These are phyloP conservation scores for Cinnamomum micranthum DNA, from an alignment of 164 flowering plant genomes.

Conservation along the genomic window DNA sequence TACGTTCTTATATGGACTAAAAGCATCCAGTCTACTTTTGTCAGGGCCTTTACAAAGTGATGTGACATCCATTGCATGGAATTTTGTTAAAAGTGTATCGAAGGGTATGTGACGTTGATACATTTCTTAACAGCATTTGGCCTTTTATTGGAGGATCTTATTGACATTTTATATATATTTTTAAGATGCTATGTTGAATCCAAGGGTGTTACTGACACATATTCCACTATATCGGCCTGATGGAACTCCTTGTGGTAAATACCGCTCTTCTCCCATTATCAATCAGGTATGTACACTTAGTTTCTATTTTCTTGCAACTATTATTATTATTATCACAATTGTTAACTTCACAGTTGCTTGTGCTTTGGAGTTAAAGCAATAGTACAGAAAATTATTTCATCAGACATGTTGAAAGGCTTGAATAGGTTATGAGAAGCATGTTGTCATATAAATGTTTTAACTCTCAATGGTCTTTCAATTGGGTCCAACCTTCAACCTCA, in stretches of 20 bases:
- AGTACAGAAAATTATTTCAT: too few relatives aligned
- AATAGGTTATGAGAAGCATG: too few relatives aligned
- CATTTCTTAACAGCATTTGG: not conserved
- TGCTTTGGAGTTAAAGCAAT: too few relatives aligned
- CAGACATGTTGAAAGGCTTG: too few relatives aligned
- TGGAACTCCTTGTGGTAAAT: constrained; percentile 67
- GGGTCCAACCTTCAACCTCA: too few relatives aligned
- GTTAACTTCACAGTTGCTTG: too few relatives aligned
- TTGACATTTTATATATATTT: not conserved
- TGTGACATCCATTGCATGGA: constrained; percentile 50
- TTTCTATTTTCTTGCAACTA: too few relatives aligned
- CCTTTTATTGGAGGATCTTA: not conserved
- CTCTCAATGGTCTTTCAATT: too few relatives aligned
- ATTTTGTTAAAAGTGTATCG: constrained; percentile 61
- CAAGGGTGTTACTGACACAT: constrained; percentile 82
- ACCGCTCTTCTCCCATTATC: constrained; percentile 65
- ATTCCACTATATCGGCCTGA: constrained; percentile 85
- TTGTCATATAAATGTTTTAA: too few relatives aligned
- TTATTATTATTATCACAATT: too few relatives aligned
- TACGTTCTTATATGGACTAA: not conserved
- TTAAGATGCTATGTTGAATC: constrained; percentile 35
- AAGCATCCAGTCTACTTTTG: constrained; percentile 7
- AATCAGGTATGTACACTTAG: constrained; percentile 57
- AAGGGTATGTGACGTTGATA: constrained; percentile 36
- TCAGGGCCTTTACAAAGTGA: constrained; percentile 47